Base-by-base conservation (phyloP, 169 alveolate species). In the Plasmodium blacklocki region DNA sequence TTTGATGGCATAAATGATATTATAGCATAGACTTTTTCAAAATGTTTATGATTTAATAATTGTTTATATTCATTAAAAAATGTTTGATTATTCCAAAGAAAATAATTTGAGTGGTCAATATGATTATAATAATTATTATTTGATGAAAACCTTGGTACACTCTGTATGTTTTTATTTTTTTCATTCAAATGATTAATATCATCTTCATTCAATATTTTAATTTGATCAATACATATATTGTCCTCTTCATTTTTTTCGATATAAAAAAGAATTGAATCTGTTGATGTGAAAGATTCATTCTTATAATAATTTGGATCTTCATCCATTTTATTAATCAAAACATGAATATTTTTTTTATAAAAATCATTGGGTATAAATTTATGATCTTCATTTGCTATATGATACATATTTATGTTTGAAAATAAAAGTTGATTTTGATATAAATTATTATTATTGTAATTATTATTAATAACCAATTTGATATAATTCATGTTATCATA, bases 1-100 rank as follows among this genome's bases (percentile, higher is more conserved):
- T 52, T 58, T 0, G 47, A 5, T 43, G 91, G 91, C 9, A 83
- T 49, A 32, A 83, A 83, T 8, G 91, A 83, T 15, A 83, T 83
- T 2, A 83, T 49, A 54, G 83, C 91, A n/a, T 67, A 32, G 18
- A 73, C 26, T 7, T 59, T 58, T n/a, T 58, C 26, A 14, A 64
- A 19, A 45, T 52, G 3, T 47, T 58, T 63, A 21, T 15, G 26
- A 19, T 58, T 39, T 29, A 39, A 39, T 39, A 39, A 39, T 5
- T 39, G 2, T 39, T 39, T 39, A 39, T 39, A 5, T 39, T 39
- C 11, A 39, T 39, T 5, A 39, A 39, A 39, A 39, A 0, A 39
- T 39, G 47, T 0, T 39, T 39, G 47, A 39, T 39, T 39, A 6
- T 39, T 39, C 47, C 47, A 39, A 39, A 39, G 47, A 39, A 5